Evolutionary conservation across 2,329 filamentous ascomycete species (phyloP).

Genomic region (Scedosporium boydii): DNA sequence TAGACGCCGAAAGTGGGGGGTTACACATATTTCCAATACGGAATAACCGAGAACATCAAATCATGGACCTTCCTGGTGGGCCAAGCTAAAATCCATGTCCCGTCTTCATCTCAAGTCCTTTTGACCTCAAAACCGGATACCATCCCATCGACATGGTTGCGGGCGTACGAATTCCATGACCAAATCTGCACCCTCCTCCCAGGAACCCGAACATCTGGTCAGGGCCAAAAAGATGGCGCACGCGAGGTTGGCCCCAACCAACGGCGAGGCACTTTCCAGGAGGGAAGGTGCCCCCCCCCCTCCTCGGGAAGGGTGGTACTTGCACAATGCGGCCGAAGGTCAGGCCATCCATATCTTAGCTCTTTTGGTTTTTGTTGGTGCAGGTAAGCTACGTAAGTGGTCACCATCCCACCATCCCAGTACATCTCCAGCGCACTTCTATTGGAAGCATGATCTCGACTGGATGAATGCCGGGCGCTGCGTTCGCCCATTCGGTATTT

Average conservation of each 20-base stretch:
- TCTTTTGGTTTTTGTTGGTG: neutral
- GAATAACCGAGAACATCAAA: neutral
- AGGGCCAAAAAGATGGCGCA: neutral
- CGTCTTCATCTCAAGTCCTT: neutral
- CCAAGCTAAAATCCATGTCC: neutral
- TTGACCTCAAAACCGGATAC: neutral
- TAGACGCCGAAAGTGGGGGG: slow-evolving; percentile 1
- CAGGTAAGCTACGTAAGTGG: neutral
- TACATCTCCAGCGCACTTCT: neutral
- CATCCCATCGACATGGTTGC: neutral
- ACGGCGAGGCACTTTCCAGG: neutral
- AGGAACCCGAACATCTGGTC: neutral
- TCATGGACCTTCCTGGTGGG: neutral
- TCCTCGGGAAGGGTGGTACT: neutral
- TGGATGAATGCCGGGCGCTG: neutral
- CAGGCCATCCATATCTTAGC: neutral
- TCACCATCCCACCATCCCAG: neutral
- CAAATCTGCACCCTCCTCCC: too few species aligned
- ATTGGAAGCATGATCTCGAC: neutral
- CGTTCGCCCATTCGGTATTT: neutral
- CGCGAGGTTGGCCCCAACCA: neutral
- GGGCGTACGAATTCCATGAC: neutral
- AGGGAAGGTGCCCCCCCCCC: neutral
- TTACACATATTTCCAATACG: neutral
- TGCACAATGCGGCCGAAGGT: neutral